Percentiles rank a stretch among this genome's conserved stretches.
Evolutionary conservation across 192 early-diverging fungal genomes (phyloP).

Genomic region (Umbelopsis vinacea): DNA sequence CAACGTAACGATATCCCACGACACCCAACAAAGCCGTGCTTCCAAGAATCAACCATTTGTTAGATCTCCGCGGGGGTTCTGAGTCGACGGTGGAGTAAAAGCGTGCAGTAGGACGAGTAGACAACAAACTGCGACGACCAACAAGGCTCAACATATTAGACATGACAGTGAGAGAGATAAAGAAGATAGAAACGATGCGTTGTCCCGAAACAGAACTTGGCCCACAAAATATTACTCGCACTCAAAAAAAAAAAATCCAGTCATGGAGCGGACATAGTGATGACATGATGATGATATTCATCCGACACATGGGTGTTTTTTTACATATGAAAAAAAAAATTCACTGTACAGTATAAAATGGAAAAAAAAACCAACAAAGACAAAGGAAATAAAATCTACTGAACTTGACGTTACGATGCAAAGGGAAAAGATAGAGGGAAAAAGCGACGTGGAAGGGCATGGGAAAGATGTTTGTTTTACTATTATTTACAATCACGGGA

Average conservation of each 20-base stretch:
- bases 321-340: too few relatives aligned
- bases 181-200: background rate
- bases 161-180: background rate
- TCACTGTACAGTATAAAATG: too few relatives aligned
- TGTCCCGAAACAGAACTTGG: too few relatives aligned
- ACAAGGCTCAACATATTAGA: conserved; percentile 17
- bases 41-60: conserved; percentile 13
- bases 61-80: conserved; percentile 18
- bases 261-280: background rate
- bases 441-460: background rate
- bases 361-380: too few relatives aligned
- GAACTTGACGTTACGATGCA: background rate
- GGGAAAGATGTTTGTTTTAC: background rate
- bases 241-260: background rate
- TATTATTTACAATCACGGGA: too few relatives aligned
- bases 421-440: background rate
- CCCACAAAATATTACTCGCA: background rate
- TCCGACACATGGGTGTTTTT: background rate
- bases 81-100: conserved; percentile 16
- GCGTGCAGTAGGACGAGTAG: background rate
- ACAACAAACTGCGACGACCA: conserved; percentile 7
- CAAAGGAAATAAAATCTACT: too few relatives aligned
- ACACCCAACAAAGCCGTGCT: background rate
- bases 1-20: conserved; percentile 2
- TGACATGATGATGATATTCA: conserved; percentile 2